A percentile compares a stretch with the other conserved stretches of the same genome.
phyloP scores from a whole-genome alignment of 768 basidiomycete species.

The Aureoboletus auriporus region DNA sequence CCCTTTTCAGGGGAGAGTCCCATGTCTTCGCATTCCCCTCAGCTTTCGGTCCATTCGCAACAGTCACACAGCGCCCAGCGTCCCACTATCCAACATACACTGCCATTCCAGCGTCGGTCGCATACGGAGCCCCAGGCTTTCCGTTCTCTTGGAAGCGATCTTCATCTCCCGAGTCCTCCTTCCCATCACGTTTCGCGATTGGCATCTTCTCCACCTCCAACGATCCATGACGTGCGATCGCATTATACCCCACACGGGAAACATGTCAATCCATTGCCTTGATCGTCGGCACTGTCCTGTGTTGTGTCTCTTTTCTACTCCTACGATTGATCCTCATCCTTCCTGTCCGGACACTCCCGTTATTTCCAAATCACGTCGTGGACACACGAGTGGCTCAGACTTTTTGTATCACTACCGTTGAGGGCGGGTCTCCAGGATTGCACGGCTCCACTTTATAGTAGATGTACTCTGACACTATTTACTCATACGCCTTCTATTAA shows the following conservation, averaged over 20 bases:
- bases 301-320: conserved; percentile 14
- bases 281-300: conserved; percentile 24
- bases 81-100: conserved; percentile 38
- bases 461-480: conserved; percentile 32
- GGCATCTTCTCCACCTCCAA: conserved; percentile 40
- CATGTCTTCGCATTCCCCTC: conserved; percentile 42
- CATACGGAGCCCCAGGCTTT: conserved; percentile 55
- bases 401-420: conserved; percentile 33
- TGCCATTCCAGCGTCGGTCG: conserved; percentile 53
- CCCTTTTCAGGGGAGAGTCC: conserved; percentile 42
- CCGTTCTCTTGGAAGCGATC: conserved; percentile 43
- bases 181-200: conserved; percentile 40
- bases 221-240: conserved; percentile 33
- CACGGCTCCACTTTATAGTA: conserved; percentile 28
- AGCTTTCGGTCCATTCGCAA: conserved; percentile 35
- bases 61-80: conserved; percentile 32
- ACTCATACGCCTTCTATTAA: conserved; percentile 31
- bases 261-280: conserved; percentile 45
- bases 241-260: conserved; percentile 42
- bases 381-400: conserved; percentile 20
- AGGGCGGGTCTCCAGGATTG: conserved; percentile 17
- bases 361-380: conserved; percentile 26
- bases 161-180: conserved; percentile 45
- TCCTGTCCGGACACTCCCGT: conserved; percentile 23
- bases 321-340: conserved; percentile 20